These are phyloP conservation scores for Barnettozyma botsteinii DNA, from an alignment of 805 yeast species.

Conservation along the genomic window DNA sequence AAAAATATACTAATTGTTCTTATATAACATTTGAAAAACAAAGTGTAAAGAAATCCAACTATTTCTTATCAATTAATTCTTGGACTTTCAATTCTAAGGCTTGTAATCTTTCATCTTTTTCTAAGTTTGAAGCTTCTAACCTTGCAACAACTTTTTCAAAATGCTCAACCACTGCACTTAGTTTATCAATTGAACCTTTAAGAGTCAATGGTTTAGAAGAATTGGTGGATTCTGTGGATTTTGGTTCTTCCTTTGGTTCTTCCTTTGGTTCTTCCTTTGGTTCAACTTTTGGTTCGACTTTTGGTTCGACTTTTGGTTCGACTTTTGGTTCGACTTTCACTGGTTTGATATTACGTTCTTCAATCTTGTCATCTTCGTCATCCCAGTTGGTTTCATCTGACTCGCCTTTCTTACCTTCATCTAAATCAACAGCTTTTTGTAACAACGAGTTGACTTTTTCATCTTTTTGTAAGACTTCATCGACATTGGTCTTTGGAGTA, in stretches of 20 bases:
- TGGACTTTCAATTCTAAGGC: conserved; percentile 59
- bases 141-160: conserved; percentile 51
- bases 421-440: conserved; percentile 38
- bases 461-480: conserved; percentile 42
- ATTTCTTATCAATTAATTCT: conserved; percentile 38
- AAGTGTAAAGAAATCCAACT: not conserved
- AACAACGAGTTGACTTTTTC: conserved; percentile 40
- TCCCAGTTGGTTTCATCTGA: conserved; percentile 30
- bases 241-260: conserved; percentile 11
- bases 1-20: not conserved
- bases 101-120: conserved; percentile 57
- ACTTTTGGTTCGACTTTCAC: conserved; percentile 11
- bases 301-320: not conserved
- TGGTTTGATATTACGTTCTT: conserved; percentile 11
- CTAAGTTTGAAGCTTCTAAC: conserved; percentile 48
- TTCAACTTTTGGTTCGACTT: conserved; percentile 14
- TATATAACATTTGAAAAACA: not conserved
- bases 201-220: conserved; percentile 49
- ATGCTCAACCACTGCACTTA: conserved; percentile 50
- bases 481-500: conserved; percentile 38
- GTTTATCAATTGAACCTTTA: conserved; percentile 64
- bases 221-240: conserved; percentile 9
- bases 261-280: conserved; percentile 8
- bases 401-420: conserved; percentile 32
- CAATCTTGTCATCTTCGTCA: conserved; percentile 27